A percentile compares a stretch with the other conserved stretches of the same genome.
Evolutionary conservation across 169 alveolate genomes (phyloP).

Genomic region (Plasmodium falciparum): DNA sequence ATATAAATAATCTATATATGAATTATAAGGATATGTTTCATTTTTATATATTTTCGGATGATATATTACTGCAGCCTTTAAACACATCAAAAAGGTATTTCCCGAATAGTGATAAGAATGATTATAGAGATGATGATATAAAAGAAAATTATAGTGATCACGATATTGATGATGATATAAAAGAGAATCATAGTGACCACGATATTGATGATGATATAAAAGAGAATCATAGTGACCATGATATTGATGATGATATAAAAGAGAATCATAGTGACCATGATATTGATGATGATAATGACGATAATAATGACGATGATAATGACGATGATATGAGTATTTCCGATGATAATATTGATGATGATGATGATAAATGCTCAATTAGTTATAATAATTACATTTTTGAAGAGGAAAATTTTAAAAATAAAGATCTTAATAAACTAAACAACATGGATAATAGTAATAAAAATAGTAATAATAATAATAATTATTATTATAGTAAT

Average conservation of each 20-base stretch:
- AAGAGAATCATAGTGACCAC: too few relatives aligned
- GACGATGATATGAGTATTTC: too few relatives aligned
- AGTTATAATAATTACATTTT: too few relatives aligned
- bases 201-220: not conserved
- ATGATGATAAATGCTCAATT: too few relatives aligned
- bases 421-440: too few relatives aligned
- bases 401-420: too few relatives aligned
- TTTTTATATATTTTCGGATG: not conserved
- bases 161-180: not conserved
- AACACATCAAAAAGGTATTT: too few relatives aligned
- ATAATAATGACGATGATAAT: not conserved
- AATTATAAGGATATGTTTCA: slow-evolving; percentile 40
- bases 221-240: not conserved
- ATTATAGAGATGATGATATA: slow-evolving; percentile 23
- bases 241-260: slow-evolving; percentile 4
- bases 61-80: too few relatives aligned
- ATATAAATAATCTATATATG: slow-evolving; percentile 25
- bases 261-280: not conserved
- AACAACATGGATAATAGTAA: too few relatives aligned
- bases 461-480: too few relatives aligned
- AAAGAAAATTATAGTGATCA: not conserved
- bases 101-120: not conserved
- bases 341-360: too few relatives aligned
- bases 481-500: too few relatives aligned
- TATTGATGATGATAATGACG: not conserved